Evolutionary conservation across 257 asterid genomes (phyloP).

Genomic region (Solanum boliviense): DNA sequence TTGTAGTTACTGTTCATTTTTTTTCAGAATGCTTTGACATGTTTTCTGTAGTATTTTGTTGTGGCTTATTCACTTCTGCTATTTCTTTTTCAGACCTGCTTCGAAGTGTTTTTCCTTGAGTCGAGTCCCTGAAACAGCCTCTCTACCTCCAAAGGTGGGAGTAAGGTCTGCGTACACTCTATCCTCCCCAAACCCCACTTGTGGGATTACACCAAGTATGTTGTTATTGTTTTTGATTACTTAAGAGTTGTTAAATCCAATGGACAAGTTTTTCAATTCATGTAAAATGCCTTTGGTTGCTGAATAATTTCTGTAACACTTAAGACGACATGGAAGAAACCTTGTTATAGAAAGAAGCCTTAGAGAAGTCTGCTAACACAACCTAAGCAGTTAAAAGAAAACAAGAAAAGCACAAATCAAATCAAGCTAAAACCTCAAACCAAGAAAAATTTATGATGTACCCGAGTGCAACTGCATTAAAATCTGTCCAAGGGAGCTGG

Average conservation of each 20-base stretch:
- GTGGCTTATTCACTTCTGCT: background rate
- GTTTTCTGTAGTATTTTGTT: background rate
- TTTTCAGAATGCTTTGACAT: background rate
- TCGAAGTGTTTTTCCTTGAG: background rate
- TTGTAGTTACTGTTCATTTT: background rate
- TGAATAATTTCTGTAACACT: background rate
- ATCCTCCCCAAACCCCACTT: background rate
- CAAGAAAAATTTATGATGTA: conserved; percentile 17
- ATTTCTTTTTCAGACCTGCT: background rate
- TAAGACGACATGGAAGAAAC: background rate
- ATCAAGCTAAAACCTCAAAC: background rate
- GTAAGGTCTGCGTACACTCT: background rate
- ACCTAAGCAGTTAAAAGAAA: background rate
- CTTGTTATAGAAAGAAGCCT: background rate
- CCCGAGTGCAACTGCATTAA: conserved; percentile 92
- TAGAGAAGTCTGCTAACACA: background rate
- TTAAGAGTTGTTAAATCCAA: background rate
- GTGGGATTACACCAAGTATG: background rate
- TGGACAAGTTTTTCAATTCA: background rate
- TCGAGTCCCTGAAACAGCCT: background rate
- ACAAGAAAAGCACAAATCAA: background rate
- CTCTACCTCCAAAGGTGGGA: background rate
- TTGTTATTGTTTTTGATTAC: background rate
- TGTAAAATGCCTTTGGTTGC: background rate
- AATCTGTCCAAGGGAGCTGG: conserved; percentile 90